Conservation (phyloP, 2,329 filamentous ascomycete genomes). For the Fusarium veterinarium region DNA sequence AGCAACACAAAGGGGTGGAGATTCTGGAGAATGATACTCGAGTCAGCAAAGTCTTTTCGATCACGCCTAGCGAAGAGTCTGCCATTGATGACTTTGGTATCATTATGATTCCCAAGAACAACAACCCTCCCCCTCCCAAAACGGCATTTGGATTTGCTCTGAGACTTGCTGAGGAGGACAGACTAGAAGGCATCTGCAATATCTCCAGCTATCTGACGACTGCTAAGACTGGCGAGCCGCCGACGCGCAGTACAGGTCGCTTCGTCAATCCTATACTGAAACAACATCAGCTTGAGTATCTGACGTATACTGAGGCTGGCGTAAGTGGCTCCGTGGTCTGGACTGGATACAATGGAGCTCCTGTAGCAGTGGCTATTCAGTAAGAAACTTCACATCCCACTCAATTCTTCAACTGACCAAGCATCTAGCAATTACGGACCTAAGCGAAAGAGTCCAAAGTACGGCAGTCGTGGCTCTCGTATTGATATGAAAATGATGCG, state of each 20-base stretch:
- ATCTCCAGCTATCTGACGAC: neutral
- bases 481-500: neutral
- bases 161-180: neutral
- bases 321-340: neutral
- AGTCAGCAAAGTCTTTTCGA: neutral
- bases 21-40: neutral
- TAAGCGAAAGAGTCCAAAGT: neutral
- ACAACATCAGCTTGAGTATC: neutral
- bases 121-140: neutral
- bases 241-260: neutral
- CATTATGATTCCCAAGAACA: neutral
- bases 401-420: fast-evolving
- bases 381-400: neutral
- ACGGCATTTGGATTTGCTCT: neutral
- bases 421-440: neutral
- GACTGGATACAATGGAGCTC: neutral
- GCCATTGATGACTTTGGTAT: neutral
- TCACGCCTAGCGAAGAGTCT: neutral
- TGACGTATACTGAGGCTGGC: neutral
- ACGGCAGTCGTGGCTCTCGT: neutral
- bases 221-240: neutral
- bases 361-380: neutral
- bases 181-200: neutral
- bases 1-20: neutral
- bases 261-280: neutral